These are phyloP conservation scores for Trichosporon coremiiforme DNA, from an alignment of 1,284 basidiomycete genomes.

Conservation along the genomic window DNA sequence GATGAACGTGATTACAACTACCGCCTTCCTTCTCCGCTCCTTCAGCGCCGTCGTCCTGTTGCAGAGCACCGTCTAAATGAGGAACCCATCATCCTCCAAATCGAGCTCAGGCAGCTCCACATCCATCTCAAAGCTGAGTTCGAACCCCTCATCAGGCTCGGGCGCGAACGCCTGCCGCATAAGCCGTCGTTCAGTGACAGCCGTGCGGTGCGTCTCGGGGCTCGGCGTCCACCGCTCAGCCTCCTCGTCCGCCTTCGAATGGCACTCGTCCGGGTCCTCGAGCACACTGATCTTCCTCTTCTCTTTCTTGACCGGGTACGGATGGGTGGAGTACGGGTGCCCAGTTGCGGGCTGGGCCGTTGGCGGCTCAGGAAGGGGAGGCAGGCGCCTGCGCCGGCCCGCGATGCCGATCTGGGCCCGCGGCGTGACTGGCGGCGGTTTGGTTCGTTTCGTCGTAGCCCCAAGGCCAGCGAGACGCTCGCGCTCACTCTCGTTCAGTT, in stretches of 20 bases:
- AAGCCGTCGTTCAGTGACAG: not conserved
- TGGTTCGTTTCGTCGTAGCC: not conserved
- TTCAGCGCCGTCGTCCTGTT: too few relatives aligned
- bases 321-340: not conserved
- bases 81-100: not conserved
- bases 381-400: not conserved
- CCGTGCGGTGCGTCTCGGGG: not conserved
- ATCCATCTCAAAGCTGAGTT: not conserved
- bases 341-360: not conserved
- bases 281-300: slow-evolving; percentile 7
- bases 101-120: not conserved
- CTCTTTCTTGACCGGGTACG: not conserved
- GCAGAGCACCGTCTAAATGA: too few relatives aligned
- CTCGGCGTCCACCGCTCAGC: not conserved
- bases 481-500: not conserved
- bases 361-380: not conserved
- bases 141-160: slow-evolving; percentile 5
- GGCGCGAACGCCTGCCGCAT: not conserved
- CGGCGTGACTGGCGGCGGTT: not conserved
- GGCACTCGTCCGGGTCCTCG: not conserved
- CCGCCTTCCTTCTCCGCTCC: too few relatives aligned
- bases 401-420: not conserved
- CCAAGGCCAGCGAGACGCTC: too few relatives aligned
- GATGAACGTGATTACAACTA: not conserved
- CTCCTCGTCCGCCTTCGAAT: not conserved